Evolutionary conservation across 169 alveolate species (phyloP).

Genomic region (Eimeria maxima): DNA sequence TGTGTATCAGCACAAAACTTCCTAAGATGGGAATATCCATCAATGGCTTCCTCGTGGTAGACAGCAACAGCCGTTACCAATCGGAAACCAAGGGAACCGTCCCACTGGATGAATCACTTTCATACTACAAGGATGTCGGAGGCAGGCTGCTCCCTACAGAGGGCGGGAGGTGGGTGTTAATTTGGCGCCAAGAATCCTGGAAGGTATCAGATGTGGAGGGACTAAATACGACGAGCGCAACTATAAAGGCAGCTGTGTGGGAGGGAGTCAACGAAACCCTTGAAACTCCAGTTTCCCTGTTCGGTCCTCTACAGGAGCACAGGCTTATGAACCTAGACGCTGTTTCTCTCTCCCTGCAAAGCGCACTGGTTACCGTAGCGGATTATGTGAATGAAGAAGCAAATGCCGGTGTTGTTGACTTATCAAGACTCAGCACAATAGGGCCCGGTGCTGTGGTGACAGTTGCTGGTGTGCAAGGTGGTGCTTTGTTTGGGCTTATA

Average conservation of each 20-base stretch:
- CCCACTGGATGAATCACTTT: constrained; percentile 43
- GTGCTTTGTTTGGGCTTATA: constrained; percentile 40
- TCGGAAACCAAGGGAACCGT: background rate
- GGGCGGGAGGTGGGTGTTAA: constrained; percentile 53
- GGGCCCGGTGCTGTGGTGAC: background rate
- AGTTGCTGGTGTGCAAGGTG: constrained; percentile 61
- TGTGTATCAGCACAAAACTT: constrained; percentile 27
- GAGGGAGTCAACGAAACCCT: background rate
- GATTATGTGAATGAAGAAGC: constrained; percentile 37
- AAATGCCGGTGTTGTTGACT: background rate
- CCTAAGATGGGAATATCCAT: constrained; percentile 46
- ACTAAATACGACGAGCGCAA: constrained; percentile 18
- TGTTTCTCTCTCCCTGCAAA: constrained; percentile 63
- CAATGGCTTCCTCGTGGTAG: constrained; percentile 30
- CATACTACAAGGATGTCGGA: constrained; percentile 53
- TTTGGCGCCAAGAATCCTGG: constrained; percentile 59
- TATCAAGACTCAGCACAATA: background rate
- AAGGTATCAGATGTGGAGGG: constrained; percentile 10
- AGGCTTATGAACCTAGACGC: constrained; percentile 57
- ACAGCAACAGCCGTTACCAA: constrained; percentile 7
- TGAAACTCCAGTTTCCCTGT: constrained; percentile 9
- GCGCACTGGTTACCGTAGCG: constrained; percentile 55
- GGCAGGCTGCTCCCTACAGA: constrained; percentile 52
- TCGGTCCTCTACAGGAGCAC: constrained; percentile 36
- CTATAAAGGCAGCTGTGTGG: constrained; percentile 58